Evolutionary conservation across 1,284 basidiomycete species (phyloP).

Genomic region (Schizopora paradoxa): DNA sequence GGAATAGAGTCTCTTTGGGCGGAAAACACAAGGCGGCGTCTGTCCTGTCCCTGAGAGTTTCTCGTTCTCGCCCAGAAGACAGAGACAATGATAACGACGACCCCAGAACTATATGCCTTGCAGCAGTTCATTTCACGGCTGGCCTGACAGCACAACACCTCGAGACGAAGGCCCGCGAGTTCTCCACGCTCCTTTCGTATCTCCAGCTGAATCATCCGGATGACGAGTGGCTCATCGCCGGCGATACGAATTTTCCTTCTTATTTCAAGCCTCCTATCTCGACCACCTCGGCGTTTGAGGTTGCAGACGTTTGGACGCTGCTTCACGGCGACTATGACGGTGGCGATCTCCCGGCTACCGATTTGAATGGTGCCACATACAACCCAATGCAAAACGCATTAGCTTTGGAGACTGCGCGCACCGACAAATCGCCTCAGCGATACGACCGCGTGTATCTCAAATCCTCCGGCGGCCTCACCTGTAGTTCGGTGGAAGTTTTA

Average conservation of each 20-base stretch:
- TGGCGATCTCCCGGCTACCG: too few relatives aligned
- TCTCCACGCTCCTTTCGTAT: constrained; percentile 12
- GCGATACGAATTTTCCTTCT: constrained; percentile 21
- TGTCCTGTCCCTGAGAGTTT: constrained; percentile 3
- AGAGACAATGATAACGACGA: neutral
- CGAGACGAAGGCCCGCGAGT: constrained; percentile 17
- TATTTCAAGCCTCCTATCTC: constrained; percentile 1
- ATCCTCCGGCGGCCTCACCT: neutral
- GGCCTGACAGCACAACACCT: constrained; percentile 9
- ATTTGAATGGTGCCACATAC: constrained; percentile 14
- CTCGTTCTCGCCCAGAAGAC: neutral
- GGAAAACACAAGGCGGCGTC: constrained; percentile 21
- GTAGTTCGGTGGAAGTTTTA: constrained; percentile 1
- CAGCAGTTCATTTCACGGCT: constrained; percentile 20
- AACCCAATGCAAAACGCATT: constrained; percentile 20
- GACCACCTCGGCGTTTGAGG: neutral
- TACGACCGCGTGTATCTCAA: constrained; percentile 21
- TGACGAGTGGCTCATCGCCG: constrained; percentile 20
- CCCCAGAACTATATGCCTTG: too few relatives aligned
- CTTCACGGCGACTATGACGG: too few relatives aligned
- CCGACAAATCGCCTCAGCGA: constrained; percentile 16
- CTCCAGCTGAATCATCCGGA: constrained; percentile 10
- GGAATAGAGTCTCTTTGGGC: constrained; percentile 15
- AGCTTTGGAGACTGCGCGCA: constrained; percentile 17
- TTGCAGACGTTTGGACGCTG: constrained; percentile 5